phyloP scores from a whole-genome alignment of 192 early-diverging fungal genomes.

The Backusella morwellensis region DNA sequence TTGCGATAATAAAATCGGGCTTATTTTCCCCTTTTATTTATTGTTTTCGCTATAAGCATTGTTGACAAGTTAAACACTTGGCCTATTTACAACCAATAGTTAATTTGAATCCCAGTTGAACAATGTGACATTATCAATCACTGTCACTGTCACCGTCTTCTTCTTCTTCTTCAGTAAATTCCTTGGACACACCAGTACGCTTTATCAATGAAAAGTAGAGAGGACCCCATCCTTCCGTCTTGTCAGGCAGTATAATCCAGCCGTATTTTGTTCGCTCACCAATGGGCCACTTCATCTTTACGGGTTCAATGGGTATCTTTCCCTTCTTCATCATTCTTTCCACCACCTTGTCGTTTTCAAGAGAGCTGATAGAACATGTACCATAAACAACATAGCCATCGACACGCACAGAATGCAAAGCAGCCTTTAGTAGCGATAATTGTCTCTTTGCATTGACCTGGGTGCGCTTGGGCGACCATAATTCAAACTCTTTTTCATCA shows the following conservation, averaged over 20 bases:
- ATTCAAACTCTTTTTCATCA: constrained; percentile 36
- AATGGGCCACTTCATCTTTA: constrained; percentile 36
- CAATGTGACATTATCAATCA: too few species aligned
- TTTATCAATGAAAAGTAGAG: constrained; percentile 52
- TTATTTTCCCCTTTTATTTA: neutral
- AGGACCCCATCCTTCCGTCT: constrained; percentile 51
- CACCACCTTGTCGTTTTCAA: constrained; percentile 49
- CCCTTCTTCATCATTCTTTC: constrained; percentile 42
- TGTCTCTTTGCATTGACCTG: constrained; percentile 42
- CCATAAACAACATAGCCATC: constrained; percentile 48
- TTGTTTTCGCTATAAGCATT: too few species aligned
- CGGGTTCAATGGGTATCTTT: constrained; percentile 27
- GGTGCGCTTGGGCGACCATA: constrained; percentile 43
- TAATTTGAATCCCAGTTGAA: too few species aligned
- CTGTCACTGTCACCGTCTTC: neutral
- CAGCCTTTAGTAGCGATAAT: constrained; percentile 33
- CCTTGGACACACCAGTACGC: constrained; percentile 15
- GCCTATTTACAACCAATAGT: too few species aligned
- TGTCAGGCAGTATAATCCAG: constrained; percentile 55
- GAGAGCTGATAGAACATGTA: constrained; percentile 49
- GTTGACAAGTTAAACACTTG: too few species aligned
- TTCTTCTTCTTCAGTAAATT: neutral
- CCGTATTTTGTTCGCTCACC: constrained; percentile 51
- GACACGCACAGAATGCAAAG: constrained; percentile 31
- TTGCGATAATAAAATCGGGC: too few species aligned